A percentile compares a stretch with the other conserved stretches of the same genome.
phyloP scores from a whole-genome alignment of 805 yeast genomes.

The Wickerhamiella sergipiensis region DNA sequence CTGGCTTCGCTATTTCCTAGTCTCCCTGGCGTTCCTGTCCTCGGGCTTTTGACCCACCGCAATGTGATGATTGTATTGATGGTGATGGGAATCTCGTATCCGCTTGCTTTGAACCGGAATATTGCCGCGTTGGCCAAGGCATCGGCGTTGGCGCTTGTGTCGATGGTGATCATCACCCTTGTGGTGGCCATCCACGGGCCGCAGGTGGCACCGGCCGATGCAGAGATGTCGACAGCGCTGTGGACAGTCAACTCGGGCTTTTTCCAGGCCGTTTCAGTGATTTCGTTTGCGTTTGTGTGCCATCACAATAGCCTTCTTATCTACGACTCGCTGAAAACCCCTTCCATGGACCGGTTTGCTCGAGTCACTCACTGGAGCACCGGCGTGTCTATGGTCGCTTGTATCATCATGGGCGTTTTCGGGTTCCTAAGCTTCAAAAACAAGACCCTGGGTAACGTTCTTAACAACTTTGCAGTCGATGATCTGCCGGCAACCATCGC shows the following conservation, averaged over 20 bases:
- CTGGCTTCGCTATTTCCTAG: conserved; percentile 48
- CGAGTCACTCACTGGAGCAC: conserved; percentile 75
- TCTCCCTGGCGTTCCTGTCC: conserved; percentile 22
- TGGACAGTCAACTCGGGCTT: conserved; percentile 45
- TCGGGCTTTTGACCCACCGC: conserved; percentile 47
- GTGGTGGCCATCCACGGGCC: conserved; percentile 71
- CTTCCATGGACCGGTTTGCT: conserved; percentile 64
- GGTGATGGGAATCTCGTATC: conserved; percentile 64
- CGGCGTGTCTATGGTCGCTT: conserved; percentile 62
- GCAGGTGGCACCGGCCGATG: conserved; percentile 25
- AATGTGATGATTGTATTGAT: conserved; percentile 58
- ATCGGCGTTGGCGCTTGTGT: conserved; percentile 68
- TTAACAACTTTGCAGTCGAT: conserved; percentile 71
- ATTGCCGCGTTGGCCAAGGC: conserved; percentile 78
- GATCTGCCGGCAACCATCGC: conserved; percentile 75
- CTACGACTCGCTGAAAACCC: conserved; percentile 65
- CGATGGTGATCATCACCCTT: conserved; percentile 67
- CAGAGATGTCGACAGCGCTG: conserved; percentile 23
- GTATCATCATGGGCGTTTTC: conserved; percentile 62
- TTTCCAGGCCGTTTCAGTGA: conserved; percentile 86
- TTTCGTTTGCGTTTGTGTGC: conserved; percentile 89
- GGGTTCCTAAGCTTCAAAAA: conserved; percentile 68
- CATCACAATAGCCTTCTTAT: conserved; percentile 90
- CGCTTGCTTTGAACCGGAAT: conserved; percentile 65
- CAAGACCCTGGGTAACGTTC: conserved; percentile 70